Percentiles rank a stretch among this genome's conserved stretches.
phyloP scores from a whole-genome alignment of 768 basidiomycete genomes.

The Phlegmacium glaucopus region DNA sequence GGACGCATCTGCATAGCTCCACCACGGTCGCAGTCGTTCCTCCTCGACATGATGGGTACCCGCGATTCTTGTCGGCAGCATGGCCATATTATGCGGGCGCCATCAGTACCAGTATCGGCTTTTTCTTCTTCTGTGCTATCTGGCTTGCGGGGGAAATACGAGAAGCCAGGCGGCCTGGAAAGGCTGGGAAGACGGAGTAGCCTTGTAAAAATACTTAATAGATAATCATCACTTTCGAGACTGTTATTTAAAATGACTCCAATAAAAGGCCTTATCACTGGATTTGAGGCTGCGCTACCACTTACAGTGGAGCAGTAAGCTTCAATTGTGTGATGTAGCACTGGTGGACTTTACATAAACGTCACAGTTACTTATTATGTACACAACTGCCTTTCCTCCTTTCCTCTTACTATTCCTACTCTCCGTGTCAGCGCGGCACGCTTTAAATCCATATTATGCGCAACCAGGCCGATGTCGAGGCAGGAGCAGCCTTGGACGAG shows the following conservation, averaged over 20 bases:
- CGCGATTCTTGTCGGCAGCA: conserved; percentile 91
- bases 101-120: conserved; percentile 81
- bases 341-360: no score
- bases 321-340: no score
- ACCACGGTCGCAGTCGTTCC: conserved; percentile 88
- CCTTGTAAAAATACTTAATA: not conserved
- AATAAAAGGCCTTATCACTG: no score
- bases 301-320: no score
- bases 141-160: conserved; percentile 86
- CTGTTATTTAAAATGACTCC: no score
- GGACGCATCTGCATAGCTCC: conserved; percentile 69
- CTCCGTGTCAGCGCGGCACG: no score
- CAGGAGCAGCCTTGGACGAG: conserved; percentile 4
- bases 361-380: no score
- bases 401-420: no score
- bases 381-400: no score
- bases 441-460: conserved; percentile 1
- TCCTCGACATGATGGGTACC: conserved; percentile 91
- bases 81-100: conserved; percentile 96
- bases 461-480: conserved; percentile 11
- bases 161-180: conserved; percentile 45
- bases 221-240: no score
- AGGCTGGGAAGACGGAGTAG: conserved; percentile 42
- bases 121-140: conserved; percentile 80
- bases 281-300: no score